A percentile compares a stretch with the other conserved stretches of the same genome.
These are phyloP conservation scores for Penicillium tannophilum DNA, from an alignment of 495 filamentous ascomycete genomes.

Conservation along the genomic window DNA sequence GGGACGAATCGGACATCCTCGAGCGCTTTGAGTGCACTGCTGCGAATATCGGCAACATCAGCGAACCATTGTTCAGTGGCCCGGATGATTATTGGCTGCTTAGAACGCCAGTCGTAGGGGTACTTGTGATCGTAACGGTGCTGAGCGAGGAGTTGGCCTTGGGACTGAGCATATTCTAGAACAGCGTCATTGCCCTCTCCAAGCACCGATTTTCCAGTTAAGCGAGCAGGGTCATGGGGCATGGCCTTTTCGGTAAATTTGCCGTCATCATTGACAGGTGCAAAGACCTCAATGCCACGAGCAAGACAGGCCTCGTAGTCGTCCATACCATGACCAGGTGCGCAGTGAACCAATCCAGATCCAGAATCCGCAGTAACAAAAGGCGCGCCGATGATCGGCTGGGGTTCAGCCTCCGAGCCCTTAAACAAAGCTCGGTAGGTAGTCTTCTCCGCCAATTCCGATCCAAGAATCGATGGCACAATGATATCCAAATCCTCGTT, in stretches of 20 bases:
- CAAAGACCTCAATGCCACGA: constrained; percentile 66
- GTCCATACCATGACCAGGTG: constrained; percentile 94
- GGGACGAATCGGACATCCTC: constrained; percentile 78
- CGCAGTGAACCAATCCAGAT: constrained; percentile 89
- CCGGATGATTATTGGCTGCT: constrained; percentile 83
- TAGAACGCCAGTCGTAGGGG: constrained; percentile 96
- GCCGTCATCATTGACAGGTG: constrained; percentile 81
- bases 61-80: constrained; percentile 99
- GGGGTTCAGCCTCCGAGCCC: constrained; percentile 50
- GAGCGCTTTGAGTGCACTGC: constrained; percentile 65
- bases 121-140: constrained; percentile 86
- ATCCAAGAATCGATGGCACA: constrained; percentile 61
- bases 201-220: constrained; percentile 65
- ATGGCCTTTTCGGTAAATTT: constrained; percentile 75
- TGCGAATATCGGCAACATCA: constrained; percentile 80
- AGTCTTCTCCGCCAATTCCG: constrained; percentile 59
- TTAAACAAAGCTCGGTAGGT: constrained; percentile 69
- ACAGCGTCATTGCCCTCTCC: constrained; percentile 68
- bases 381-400: constrained; percentile 74
- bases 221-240: constrained; percentile 59
- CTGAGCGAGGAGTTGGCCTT: constrained; percentile 59
- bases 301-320: constrained; percentile 83
- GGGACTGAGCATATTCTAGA: constrained; percentile 60
- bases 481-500: constrained; percentile 53
- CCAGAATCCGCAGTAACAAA: constrained; percentile 89